Base-by-base conservation (phyloP, 2,329 filamentous ascomycete species). In the Pseudogymnoascus pannorum region DNA sequence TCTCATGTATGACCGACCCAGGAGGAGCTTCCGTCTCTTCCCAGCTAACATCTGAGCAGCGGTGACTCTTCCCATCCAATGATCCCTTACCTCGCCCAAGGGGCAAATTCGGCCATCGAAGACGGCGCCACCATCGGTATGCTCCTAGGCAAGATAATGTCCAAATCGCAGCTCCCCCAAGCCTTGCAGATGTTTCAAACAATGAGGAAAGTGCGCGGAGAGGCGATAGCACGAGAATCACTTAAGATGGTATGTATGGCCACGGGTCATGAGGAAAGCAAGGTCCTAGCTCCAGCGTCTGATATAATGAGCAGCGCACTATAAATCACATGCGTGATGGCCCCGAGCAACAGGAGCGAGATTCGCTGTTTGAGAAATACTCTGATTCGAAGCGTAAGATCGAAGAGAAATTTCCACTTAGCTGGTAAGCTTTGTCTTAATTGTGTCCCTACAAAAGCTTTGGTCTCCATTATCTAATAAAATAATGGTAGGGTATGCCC, bases 51-150 rank as follows among this genome's bases (percentile, higher is more conserved):
- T 6, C 2, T 14, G 24, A 71, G 70, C 67, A 48, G 75, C 1
- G 85, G 85, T 4, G 85, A 87, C 65, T 76, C 82, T 1, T 87
- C 84, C 63, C 85, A 87, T 68, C 81, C 84, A 0, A 86, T 86
- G 83, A 73, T 87, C 2, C 84, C 83, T 2, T 82, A 84, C 65
- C 75, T 85, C 26, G 86, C 83, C 0, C 87, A 85, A 71, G 86
- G 87, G 0, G 87, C 87, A 12, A 88, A 88, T 68, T 85, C 81
- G 0, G 81, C 83, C 0, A 76, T 90, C 1, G 87, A 90, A 68
- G 87, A 90, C 60, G 87, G 86, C 0, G 85, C 86, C 0, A 84
- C 87, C 0, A 72, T 89, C 0, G 87, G 86, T 0, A 75, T 78
- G 0, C 67, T 88, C 1, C 73, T 89, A 0, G 79, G 79, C 0